Evolutionary conservation across 1,284 basidiomycete genomes (phyloP).

Genomic region (Melampsora larici-populina): DNA sequence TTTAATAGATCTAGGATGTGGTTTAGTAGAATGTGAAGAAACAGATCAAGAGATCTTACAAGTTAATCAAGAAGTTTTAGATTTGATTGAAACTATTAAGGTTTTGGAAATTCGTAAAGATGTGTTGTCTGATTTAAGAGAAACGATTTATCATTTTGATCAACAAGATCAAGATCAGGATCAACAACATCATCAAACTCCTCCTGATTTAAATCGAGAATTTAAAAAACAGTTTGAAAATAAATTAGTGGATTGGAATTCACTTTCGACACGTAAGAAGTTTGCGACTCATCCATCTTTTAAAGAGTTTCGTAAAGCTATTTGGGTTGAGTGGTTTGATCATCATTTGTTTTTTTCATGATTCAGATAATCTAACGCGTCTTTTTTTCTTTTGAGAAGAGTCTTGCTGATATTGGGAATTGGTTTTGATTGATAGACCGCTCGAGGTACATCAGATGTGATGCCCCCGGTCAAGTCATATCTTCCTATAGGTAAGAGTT

Average conservation of each 20-base stretch:
- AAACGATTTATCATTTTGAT: conserved; percentile 9
- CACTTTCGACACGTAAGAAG: conserved; percentile 35
- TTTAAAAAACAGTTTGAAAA: conserved; percentile 17
- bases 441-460: conserved; percentile 1
- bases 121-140: conserved; percentile 13
- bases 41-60: background rate
- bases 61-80: conserved; percentile 19
- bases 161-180: too few relatives aligned
- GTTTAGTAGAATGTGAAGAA: conserved; percentile 22
- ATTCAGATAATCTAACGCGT: background rate
- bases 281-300: conserved; percentile 19
- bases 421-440: conserved; percentile 11
- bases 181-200: too few relatives aligned
- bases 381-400: background rate
- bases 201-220: conserved; percentile 7
- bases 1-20: background rate
- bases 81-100: conserved; percentile 24
- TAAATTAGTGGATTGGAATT: conserved; percentile 26
- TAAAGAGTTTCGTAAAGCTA: conserved; percentile 22
- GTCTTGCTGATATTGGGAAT: background rate
- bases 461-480: conserved; percentile 35
- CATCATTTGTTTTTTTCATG: too few relatives aligned
- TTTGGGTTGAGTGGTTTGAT: conserved; percentile 29
- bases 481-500: conserved; percentile 29
- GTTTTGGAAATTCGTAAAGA: conserved; percentile 19